Conservation (phyloP, 1,284 basidiomycete species). For the Pyrrhoderma lamaoense region DNA sequence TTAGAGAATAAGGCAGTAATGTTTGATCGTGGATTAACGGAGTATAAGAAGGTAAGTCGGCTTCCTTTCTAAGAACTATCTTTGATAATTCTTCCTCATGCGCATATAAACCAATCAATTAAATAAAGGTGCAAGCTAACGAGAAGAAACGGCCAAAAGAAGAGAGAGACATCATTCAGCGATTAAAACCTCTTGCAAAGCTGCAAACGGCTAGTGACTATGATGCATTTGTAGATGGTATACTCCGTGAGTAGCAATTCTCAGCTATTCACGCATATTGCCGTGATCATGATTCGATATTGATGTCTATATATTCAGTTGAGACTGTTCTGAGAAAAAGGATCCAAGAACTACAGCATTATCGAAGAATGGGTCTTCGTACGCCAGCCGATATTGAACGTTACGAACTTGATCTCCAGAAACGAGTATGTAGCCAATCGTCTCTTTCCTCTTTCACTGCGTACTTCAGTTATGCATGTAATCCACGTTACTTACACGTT, state of each 20-base stretch:
- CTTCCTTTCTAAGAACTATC: background rate
- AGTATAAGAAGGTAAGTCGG: conserved; percentile 80
- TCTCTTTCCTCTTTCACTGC: background rate
- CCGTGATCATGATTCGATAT: conserved; percentile 3
- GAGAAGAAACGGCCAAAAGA: conserved; percentile 91
- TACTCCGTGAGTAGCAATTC: conserved; percentile 62
- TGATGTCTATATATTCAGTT: conserved; percentile 39
- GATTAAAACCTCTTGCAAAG: conserved; percentile 88
- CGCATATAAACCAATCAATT: too few species aligned
- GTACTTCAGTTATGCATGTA: background rate
- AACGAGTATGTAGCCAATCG: conserved; percentile 48
- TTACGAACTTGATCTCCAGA: conserved; percentile 70
- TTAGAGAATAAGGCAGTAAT: conserved; percentile 86
- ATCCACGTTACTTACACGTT: conserved; percentile 2
- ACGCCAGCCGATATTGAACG: conserved; percentile 83
- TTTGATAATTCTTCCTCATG: background rate
- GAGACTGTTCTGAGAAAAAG: conserved; percentile 79
- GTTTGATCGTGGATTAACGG: conserved; percentile 86
- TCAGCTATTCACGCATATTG: background rate
- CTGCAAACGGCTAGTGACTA: conserved; percentile 91
- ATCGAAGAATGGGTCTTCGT: conserved; percentile 76
- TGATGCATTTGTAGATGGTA: conserved; percentile 82
- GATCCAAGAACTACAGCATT: conserved; percentile 85
- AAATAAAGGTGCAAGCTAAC: conserved; percentile 74
- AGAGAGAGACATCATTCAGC: conserved; percentile 84